Base-by-base conservation (phyloP, 495 filamentous ascomycete genomes). In the Penicillium psychrofluorescens region DNA sequence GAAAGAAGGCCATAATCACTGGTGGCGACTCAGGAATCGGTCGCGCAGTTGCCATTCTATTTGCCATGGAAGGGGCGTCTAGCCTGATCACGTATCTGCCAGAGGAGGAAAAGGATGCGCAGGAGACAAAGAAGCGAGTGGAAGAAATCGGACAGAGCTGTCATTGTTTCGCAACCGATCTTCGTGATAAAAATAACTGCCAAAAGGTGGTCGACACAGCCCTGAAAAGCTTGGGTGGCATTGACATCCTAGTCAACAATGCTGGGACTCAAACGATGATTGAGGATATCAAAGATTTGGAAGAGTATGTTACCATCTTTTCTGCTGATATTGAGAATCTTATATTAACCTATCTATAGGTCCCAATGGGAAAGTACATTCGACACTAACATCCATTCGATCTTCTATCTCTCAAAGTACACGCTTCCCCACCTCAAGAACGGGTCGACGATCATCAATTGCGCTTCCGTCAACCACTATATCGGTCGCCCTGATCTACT, bases 21-120 rank as follows among this genome's bases (percentile, higher is more conserved):
- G 86, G 87, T 11, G 88, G 88, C 11, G 87, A 92, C 58, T 84
- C 78, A 6, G 86, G 88, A 11, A 92, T 92, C 53, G 86, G 88
- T 11, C 82, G 86, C 7, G 82, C 87, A 0, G 77, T 83, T 11
- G 85, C 87, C 0, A 79, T 91, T 11, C 70, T 94, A 0, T 91
- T 81, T 44, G 86, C 88, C 13, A 83, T 89, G 79, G 88, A 92
- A 61, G 88, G 88, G 4, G 86, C 88, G 10, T 79, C 84, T 36
- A 79, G 76, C 37, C 66, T 86, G 11, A 89, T 94, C 46, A 77
- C 75, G 11, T 88, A 91, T 54, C 68, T 89, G 0, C 83, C 84
- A 0, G 77, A 85, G 22, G 87, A 94, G 55, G 82, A 90, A 55
- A 70, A 78, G 32, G 88, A 91, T 50, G 88, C 86, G 0, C 69